Percentiles rank a stretch among this genome's conserved stretches.
phyloP scores from a whole-genome alignment of 306 rosid genomes.

The Pachyrhizus erosus region DNA sequence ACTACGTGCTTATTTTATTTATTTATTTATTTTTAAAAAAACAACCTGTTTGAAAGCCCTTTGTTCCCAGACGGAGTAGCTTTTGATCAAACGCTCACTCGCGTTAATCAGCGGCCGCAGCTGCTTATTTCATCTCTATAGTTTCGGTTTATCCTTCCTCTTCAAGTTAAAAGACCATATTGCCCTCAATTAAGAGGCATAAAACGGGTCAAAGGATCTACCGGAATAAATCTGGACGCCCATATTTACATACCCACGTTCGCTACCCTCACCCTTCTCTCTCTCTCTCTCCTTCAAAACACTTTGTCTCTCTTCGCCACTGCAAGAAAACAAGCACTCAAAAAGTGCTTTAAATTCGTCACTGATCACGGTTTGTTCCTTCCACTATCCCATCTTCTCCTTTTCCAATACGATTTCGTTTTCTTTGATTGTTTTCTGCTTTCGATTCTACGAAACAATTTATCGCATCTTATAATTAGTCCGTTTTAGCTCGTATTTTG shows the following conservation, averaged over 20 bases:
- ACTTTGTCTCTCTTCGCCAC: constrained; percentile 59
- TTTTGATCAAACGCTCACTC: neutral
- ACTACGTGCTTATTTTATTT: neutral
- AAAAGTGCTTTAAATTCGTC: constrained; percentile 49
- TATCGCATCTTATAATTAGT: constrained; percentile 21
- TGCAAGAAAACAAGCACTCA: constrained; percentile 43
- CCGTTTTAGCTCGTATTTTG: constrained; percentile 24
- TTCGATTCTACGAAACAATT: constrained; percentile 9
- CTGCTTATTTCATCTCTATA: neutral
- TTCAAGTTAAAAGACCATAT: constrained; percentile 40
- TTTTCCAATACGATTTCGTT: neutral
- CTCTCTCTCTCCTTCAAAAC: constrained; percentile 33
- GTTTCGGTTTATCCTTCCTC: neutral
- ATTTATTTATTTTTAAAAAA: too few relatives aligned
- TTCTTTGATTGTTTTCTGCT: neutral
- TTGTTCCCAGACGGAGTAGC: neutral
- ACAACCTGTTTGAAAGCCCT: too few relatives aligned
- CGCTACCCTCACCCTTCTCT: constrained; percentile 23
- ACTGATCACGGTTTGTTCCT: constrained; percentile 64
- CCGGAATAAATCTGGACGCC: constrained; percentile 69
- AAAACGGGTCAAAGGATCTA: constrained; percentile 77
- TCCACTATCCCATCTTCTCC: constrained; percentile 39
- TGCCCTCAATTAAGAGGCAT: constrained; percentile 55
- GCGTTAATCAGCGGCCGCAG: neutral
- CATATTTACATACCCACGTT: constrained; percentile 24